Evolutionary conservation across 176 grass and related monocot species (phyloP), one percentile per base, ranked within the genome.

Genomic region (Oryza nivara): DNA sequence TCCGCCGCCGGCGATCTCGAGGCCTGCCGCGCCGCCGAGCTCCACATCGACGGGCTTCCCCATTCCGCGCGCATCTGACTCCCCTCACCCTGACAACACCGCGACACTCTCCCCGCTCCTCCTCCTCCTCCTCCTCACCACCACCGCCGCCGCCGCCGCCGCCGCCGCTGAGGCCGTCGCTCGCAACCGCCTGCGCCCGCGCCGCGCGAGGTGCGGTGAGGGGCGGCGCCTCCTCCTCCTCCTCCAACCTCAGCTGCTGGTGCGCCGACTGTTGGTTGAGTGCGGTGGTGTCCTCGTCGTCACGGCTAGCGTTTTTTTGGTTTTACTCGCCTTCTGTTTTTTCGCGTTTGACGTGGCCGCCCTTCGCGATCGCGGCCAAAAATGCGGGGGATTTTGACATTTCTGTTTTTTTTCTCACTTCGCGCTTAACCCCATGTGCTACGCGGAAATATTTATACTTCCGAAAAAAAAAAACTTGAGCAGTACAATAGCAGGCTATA

Each of bases 1-100:
- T 12, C 77, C 80, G 20, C 84, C 65, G 34, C 60, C 45, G 41
- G 79, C 74, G 80, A 87, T 45, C 84, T 83, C 89, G 75, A 65
- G 76, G 51, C 71, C 82, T 74, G 49, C 88, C 52, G 85, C 76
- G 66, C 82, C 73, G 79, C 79, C 83, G 89, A 89, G 83, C 83
- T 86, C 89, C 66, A 89, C 80, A 84, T 89, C 92, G 80, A 81
- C 86, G 86, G 84, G 89, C 89, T 94, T 94, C 80, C 92, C 89
- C 89, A 91, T 94, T 89, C 87, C 79, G 83, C 76, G 80, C 68
- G 92, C 89, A 90, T 90, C 90, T 87, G 89, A 90, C 49, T 69
- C 71, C 22, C 8, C 81, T 72, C 79, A 56, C 65, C 34, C 28
- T 28, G 7, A 61, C 20, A 17, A 56, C 52, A 56, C 20, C 12